Base-by-base conservation (phyloP, 1,139 yeast genomes). In the Taphrina pruni region DNA sequence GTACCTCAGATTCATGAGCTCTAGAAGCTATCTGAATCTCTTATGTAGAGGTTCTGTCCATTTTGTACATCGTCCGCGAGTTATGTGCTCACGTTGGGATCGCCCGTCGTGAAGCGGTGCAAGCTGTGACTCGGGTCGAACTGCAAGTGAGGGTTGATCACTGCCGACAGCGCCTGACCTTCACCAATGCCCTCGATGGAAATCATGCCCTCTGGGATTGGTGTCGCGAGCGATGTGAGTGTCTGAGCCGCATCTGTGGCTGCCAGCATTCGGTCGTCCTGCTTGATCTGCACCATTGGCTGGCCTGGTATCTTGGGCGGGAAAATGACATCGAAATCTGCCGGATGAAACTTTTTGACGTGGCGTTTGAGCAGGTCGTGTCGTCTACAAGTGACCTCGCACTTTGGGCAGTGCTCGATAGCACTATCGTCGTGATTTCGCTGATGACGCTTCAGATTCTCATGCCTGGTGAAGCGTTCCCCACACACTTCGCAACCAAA, bases 211-310 rank as follows among this genome's bases (percentile, higher is more conserved):
- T 58, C 62, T 2, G 62, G 62, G 11, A 58, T 46, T 12, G 67
- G 67, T n/a, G 60, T 64, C 20, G 67, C 67, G 39, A 64, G 38
- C 43, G 67, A 64, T 0, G 67, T 64, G 56, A 64, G 21, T 3
- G 67, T 64, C 39, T 64, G 67, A 9, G 67, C 67, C 6, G 67
- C 67, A 38, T 64, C 67, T 1, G 67, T 64, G 46, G 67, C 60
- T 4, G 67, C 67, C 14, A 64, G 43, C 61, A 46, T 64, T 39
- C 56, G 43, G 20, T 60, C 65, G 21, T 48, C 65, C 56, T 60
- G 65, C 65, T 60, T 50, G 56, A 45, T 17, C 46, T 20, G 61
- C 21, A 17, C 38, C 65, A 14, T 38, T 32, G 20, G 60, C 21
- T 43, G 66, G 17, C 55, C 60, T n/a, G 51, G 56, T 9, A 45